These are phyloP conservation scores for Globisporangium middletonii DNA, from an alignment of 352 stramenopile species.

Conservation along the genomic window DNA sequence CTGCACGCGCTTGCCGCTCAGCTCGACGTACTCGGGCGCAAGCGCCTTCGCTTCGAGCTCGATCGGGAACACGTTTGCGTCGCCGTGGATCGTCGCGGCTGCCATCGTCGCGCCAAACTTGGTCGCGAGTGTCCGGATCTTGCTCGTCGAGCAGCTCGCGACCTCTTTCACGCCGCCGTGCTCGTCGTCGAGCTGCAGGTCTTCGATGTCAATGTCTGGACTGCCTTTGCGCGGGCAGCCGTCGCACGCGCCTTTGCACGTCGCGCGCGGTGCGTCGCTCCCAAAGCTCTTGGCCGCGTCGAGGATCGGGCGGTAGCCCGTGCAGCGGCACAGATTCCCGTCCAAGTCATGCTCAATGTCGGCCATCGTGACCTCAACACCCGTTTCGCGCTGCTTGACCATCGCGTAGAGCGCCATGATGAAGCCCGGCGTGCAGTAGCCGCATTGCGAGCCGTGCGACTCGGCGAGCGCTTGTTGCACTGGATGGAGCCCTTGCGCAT, in stretches of 20 bases:
- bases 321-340: conserved; percentile 96
- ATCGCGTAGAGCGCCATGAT: conserved; percentile 84
- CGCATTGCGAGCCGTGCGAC: conserved; percentile 93
- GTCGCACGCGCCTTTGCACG: conserved; percentile 59
- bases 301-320: conserved; percentile 77
- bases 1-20: conserved; percentile 65
- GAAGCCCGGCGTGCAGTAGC: conserved; percentile 89
- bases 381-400: conserved; percentile 68
- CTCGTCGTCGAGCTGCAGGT: conserved; percentile 24
- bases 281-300: conserved; percentile 87
- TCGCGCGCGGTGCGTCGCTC: conserved; percentile 41
- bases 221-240: conserved; percentile 58
- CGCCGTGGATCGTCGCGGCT: conserved; percentile 13
- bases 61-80: conserved; percentile 34
- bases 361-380: conserved; percentile 68
- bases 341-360: conserved; percentile 93
- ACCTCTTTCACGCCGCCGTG: conserved; percentile 25
- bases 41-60: conserved; percentile 57
- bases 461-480: conserved; percentile 89
- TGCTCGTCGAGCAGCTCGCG: conserved; percentile 60
- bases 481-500: conserved; percentile 54
- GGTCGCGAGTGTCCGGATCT: conserved; percentile 52
- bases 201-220: conserved; percentile 48
- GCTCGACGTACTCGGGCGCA: conserved; percentile 50
- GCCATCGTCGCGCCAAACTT: conserved; percentile 23